These are phyloP conservation scores for Mycosarcoma maydis DNA, from an alignment of 1,284 basidiomycete species.

Conservation along the genomic window DNA sequence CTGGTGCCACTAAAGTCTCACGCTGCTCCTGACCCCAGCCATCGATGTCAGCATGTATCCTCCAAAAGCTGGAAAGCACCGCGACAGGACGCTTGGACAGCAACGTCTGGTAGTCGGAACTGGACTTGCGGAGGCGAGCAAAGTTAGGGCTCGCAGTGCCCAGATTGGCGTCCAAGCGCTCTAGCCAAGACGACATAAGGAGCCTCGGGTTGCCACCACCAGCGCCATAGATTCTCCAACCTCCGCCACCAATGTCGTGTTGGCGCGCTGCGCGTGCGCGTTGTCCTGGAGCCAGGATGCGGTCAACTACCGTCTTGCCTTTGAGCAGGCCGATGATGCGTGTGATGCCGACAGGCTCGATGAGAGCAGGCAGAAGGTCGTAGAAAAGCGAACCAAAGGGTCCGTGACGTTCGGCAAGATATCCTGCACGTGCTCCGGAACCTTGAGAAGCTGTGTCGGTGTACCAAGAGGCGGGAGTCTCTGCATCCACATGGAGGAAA, in stretches of 20 bases:
- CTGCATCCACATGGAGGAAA: conserved; percentile 51
- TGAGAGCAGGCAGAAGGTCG: conserved; percentile 48
- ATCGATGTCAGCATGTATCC: conserved; percentile 43
- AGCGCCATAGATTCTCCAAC: conserved; percentile 38
- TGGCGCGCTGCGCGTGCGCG: conserved; percentile 30
- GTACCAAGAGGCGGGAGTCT: conserved; percentile 50
- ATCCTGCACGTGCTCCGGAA: conserved; percentile 51
- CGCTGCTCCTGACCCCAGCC: conserved; percentile 52
- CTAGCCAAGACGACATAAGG: conserved; percentile 44
- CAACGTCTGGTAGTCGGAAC: conserved; percentile 15
- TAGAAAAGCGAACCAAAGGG: conserved; percentile 35
- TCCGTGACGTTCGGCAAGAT: conserved; percentile 31
- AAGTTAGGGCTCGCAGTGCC: conserved; percentile 40
- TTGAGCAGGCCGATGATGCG: conserved; percentile 43
- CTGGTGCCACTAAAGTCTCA: conserved; percentile 22
- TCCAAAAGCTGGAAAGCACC: conserved; percentile 55
- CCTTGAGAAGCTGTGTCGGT: conserved; percentile 23
- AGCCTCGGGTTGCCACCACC: conserved; percentile 40
- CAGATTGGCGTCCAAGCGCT: conserved; percentile 49
- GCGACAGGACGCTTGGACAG: conserved; percentile 41
- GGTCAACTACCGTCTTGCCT: conserved; percentile 42
- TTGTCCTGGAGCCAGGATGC: conserved; percentile 46
- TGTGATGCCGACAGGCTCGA: conserved; percentile 40
- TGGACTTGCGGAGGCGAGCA: conserved; percentile 13
- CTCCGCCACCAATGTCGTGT: conserved; percentile 44